Conservation (phyloP, 176 grass and related monocot genomes). For the Metroxylon sagu region DNA sequence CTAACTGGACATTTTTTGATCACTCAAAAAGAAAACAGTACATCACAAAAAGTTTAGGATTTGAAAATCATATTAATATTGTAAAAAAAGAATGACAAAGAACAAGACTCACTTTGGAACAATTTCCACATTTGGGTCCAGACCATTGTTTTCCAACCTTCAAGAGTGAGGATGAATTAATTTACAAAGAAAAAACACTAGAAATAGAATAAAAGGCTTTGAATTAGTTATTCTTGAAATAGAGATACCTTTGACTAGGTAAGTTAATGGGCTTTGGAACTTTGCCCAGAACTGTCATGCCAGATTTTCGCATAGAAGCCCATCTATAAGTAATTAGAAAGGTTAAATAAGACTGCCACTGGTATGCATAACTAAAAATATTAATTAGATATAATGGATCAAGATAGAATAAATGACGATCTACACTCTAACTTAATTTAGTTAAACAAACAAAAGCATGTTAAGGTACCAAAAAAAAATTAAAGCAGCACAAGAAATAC, state of each 20-base stretch:
- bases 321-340: slow-evolving; percentile 30
- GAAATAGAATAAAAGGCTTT: slow-evolving; percentile 1
- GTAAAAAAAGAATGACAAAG: slow-evolving; percentile 9
- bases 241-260: slow-evolving; percentile 81
- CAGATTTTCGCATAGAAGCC: slow-evolving; percentile 83
- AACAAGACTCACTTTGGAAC: slow-evolving; percentile 81
- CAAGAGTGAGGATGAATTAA: slow-evolving; percentile 34
- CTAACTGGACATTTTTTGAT: too few species aligned
- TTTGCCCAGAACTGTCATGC: slow-evolving; percentile 97
- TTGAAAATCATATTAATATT: not conserved
- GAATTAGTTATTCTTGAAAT: not conserved
- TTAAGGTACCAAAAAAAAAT: too few species aligned
- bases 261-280: slow-evolving; percentile 97
- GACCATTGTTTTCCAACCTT: slow-evolving; percentile 97
- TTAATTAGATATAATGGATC: not conserved
- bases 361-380: not conserved
- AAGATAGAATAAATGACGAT: too few species aligned
- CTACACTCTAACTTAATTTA: too few species aligned
- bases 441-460: too few species aligned
- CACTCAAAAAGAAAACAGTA: too few species aligned
- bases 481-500: too few species aligned
- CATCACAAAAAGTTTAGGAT: too few species aligned
- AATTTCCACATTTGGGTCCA: slow-evolving; percentile 92
- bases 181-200: slow-evolving; percentile 6
- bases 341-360: not conserved